Evolutionary conservation across 2,329 filamentous ascomycete genomes (phyloP), one percentile per base, ranked within the genome.

Genomic region (Beauveria australis): DNA sequence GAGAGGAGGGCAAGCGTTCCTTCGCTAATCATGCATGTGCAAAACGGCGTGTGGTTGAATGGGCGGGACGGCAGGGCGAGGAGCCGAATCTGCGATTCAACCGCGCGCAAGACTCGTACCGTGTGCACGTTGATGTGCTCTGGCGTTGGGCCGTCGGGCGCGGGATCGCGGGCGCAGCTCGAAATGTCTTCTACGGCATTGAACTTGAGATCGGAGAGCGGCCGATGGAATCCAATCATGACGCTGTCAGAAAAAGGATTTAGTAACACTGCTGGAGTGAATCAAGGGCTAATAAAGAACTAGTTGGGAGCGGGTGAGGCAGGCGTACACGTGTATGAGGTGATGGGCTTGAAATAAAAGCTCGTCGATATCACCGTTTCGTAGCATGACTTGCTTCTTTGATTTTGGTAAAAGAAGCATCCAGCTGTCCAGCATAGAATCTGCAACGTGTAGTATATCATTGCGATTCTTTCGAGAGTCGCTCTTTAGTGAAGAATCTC

Each of bases 1-100:
- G 75, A 75, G 3, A 73, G 64, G 3, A 72, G 66, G 2, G 71
- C 66, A 2, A 77, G 64, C 0, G 71, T 73, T 0, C 72, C 75
- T 19, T 72, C 71, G 46, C 69, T 74, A 14, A 75, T 63, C 74
- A 77, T 77, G 66, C 76, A 78, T 0, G 72, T 74, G 0, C 66
- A 67, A 46, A 78, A 78, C 0, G 76, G 76, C 0, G 69, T 73
- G 59, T 78, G 75, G 48, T 67, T 61, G 44, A 74, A 75, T 14
- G 66, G 67, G 2, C 64, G 64, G 0, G 64, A 66, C 0, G 76
- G 75, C 4, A 78, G 62, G 0, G 75, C 67, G 14, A 78, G 53
- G 0, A 78, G 70, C 1, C 70, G 69, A 22, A 77, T 69, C 37
- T 77, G 75, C 1, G 69, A 71, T 47, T 77, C 71, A 2, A 73